Percentiles rank a stretch among this genome's conserved stretches.
phyloP scores from a whole-genome alignment of 2,329 filamentous ascomycete species.

The Cladorrhinum sp. region DNA sequence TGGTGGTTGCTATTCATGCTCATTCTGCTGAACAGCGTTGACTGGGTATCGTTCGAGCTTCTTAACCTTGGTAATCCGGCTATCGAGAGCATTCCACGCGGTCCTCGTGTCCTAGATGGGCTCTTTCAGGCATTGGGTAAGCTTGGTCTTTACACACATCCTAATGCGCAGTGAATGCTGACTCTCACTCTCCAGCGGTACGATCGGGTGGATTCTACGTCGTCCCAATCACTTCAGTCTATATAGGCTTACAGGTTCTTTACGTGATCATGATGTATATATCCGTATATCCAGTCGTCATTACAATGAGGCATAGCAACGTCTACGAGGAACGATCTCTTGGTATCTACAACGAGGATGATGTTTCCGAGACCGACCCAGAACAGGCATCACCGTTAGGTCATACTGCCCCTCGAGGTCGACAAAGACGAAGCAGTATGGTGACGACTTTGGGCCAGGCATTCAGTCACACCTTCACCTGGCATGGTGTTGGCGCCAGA shows the following conservation, averaged over 20 bases:
- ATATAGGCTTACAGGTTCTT: constrained; percentile 57
- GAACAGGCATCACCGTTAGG: constrained; percentile 15
- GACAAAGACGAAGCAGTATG: constrained; percentile 20
- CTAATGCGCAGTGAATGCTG: not conserved
- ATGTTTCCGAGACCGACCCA: constrained; percentile 29
- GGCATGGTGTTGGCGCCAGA: constrained; percentile 44
- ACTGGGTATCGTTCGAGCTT: constrained; percentile 65
- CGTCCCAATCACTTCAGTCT: constrained; percentile 54
- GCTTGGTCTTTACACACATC: constrained; percentile 21
- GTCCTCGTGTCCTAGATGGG: constrained; percentile 59
- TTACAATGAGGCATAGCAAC: constrained; percentile 66
- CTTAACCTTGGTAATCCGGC: constrained; percentile 61
- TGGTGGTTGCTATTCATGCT: constrained; percentile 65
- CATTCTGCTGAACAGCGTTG: constrained; percentile 56
- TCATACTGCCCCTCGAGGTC: constrained; percentile 6
- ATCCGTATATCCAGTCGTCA: constrained; percentile 59
- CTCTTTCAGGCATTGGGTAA: constrained; percentile 60
- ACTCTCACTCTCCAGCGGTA: constrained; percentile 46
- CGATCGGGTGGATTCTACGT: constrained; percentile 66
- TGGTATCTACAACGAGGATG: constrained; percentile 51
- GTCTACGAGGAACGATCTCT: constrained; percentile 69
- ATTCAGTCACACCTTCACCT: constrained; percentile 39
- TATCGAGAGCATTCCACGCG: constrained; percentile 49
- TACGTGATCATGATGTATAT: constrained; percentile 68
- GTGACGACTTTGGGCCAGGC: constrained; percentile 34